phyloP scores from a whole-genome alignment of 805 yeast genomes.

The Suhomyces pyralidae region DNA sequence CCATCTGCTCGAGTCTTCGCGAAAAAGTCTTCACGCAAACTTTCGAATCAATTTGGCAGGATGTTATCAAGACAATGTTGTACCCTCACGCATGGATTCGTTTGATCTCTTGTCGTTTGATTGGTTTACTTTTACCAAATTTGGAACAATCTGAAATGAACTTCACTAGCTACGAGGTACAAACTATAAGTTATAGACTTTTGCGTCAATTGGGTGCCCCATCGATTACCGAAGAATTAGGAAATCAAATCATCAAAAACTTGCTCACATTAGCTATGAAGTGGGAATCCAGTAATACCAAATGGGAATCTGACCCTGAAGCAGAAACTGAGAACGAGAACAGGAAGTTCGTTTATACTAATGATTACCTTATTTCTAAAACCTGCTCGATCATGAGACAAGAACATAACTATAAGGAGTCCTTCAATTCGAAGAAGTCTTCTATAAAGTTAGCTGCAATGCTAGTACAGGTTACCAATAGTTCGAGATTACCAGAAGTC shows the following conservation, averaged over 20 bases:
- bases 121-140: slow-evolving; percentile 50
- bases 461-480: slow-evolving; percentile 48
- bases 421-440: slow-evolving; percentile 60
- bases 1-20: slow-evolving; percentile 38
- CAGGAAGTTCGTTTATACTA: slow-evolving; percentile 27
- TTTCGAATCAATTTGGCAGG: slow-evolving; percentile 47
- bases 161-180: slow-evolving; percentile 47
- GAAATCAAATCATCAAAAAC: slow-evolving; percentile 63
- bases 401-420: slow-evolving; percentile 53
- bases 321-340: slow-evolving; percentile 19
- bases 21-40: slow-evolving; percentile 22
- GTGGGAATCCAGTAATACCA: slow-evolving; percentile 54
- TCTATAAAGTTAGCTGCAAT: slow-evolving; percentile 71
- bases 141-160: slow-evolving; percentile 33
- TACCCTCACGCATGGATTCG: slow-evolving; percentile 95
- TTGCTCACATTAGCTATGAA: slow-evolving; percentile 55
- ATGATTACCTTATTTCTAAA: slow-evolving; percentile 63
- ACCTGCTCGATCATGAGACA: slow-evolving; percentile 62
- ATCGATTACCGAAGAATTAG: slow-evolving; percentile 57
- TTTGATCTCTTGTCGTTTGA: slow-evolving; percentile 56
- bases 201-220: slow-evolving; percentile 86
- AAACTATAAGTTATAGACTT: slow-evolving; percentile 61
- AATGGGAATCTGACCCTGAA: slow-evolving; percentile 22
- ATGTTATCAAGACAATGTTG: slow-evolving; percentile 53
- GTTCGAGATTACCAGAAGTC: slow-evolving; percentile 37